These are phyloP conservation scores for Rheum nobile DNA, from an alignment of 148 eudicot genomes.

Conservation along the genomic window DNA sequence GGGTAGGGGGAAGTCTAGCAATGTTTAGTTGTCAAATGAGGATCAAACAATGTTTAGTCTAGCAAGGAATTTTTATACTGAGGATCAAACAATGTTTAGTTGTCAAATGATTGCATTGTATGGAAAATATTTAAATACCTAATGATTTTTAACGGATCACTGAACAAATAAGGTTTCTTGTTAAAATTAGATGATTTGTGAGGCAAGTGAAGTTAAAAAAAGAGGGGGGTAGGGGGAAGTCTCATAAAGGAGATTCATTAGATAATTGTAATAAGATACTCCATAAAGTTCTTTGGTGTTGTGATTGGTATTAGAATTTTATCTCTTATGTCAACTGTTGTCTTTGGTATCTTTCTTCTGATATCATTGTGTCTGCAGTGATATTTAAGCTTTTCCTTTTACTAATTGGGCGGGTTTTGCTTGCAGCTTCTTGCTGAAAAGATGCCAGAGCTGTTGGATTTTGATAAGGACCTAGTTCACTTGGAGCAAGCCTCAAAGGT, in stretches of 20 bases:
- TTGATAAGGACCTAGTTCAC: constrained; percentile 80
- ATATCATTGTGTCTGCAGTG: not conserved
- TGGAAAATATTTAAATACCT: not conserved
- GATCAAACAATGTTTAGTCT: no score
- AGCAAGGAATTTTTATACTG: not conserved
- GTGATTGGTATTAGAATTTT: not conserved
- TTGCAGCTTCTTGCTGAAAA: constrained; percentile 77
- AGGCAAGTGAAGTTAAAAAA: not conserved
- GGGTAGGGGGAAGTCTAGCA: no score
- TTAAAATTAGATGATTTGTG: not conserved
- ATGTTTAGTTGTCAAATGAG: no score
- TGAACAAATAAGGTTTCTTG: not conserved
- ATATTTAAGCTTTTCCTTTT: not conserved
- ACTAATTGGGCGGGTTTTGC: constrained; percentile 1
- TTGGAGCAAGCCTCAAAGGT: constrained; percentile 98
- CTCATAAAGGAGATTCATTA: not conserved
- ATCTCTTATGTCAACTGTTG: not conserved
- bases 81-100: not conserved
- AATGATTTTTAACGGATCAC: not conserved
- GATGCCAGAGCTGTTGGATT: constrained; percentile 86
- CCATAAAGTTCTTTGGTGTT: not conserved
- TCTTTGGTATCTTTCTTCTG: not conserved
- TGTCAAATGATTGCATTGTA: not conserved
- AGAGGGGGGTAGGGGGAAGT: no score
- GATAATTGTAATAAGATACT: not conserved